These are phyloP conservation scores for Elaeis guineensis DNA, from an alignment of 176 grass and related monocot species.

Conservation along the genomic window DNA sequence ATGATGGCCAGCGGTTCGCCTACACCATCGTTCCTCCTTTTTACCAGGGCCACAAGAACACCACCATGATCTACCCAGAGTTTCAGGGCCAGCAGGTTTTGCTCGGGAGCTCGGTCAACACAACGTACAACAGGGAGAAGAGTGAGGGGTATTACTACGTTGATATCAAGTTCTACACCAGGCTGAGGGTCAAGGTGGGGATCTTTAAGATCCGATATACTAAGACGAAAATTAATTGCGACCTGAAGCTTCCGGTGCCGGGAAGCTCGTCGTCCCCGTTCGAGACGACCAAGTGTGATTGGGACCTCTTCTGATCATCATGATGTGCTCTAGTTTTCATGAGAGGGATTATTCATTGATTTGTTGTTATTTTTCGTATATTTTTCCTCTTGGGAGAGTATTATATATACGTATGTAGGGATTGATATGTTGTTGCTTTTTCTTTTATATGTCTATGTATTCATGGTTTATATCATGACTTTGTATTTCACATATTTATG, in stretches of 20 bases:
- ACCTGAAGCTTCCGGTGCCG: slow-evolving; percentile 46
- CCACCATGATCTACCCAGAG: slow-evolving; percentile 17
- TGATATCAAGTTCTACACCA: slow-evolving; percentile 38
- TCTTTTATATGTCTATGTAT: not conserved
- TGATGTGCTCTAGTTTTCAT: not conserved
- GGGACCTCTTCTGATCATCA: slow-evolving; percentile 34
- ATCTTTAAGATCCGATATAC: slow-evolving; percentile 21
- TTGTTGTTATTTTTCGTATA: too few species aligned
- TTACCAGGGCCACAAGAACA: slow-evolving; percentile 41
- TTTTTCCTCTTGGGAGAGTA: too few species aligned
- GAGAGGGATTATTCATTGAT: not conserved
- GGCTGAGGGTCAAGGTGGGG: slow-evolving; percentile 45
- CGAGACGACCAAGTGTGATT: slow-evolving; percentile 39
- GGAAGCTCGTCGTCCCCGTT: slow-evolving; percentile 8
- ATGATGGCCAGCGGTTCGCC: slow-evolving; percentile 3
- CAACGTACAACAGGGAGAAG: slow-evolving; percentile 48
- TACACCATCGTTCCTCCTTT: not conserved
- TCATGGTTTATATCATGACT: not conserved
- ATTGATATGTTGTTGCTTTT: too few species aligned
- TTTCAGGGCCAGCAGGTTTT: slow-evolving; percentile 11
- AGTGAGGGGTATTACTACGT: slow-evolving; percentile 52
- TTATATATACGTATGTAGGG: too few species aligned
- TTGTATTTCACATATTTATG: not conserved
- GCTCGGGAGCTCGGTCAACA: slow-evolving; percentile 12
- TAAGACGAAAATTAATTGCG: slow-evolving; percentile 53